phyloP scores from a whole-genome alignment of 2,329 filamentous ascomycete genomes.

The Cordyceps javanica region DNA sequence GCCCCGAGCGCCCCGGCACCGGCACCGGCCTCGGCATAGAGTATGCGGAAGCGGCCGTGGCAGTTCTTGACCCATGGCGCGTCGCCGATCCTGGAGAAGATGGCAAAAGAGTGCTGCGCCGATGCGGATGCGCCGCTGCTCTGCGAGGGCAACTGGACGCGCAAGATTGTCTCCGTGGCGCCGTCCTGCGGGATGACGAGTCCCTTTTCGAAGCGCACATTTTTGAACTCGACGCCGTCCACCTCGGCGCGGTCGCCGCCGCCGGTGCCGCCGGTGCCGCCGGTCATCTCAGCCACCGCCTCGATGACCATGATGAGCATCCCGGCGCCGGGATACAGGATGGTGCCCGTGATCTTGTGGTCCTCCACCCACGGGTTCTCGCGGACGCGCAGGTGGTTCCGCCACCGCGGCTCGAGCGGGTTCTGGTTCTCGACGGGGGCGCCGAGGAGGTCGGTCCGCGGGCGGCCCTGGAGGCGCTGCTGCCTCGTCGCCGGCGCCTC shows the following conservation, averaged over 20 bases:
- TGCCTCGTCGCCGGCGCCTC: neutral
- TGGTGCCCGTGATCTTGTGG: conserved; percentile 27
- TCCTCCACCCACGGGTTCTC: conserved; percentile 33
- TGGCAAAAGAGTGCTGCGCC: neutral
- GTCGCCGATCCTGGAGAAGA: neutral
- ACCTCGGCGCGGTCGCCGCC: neutral
- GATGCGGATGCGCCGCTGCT: neutral
- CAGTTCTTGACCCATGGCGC: neutral
- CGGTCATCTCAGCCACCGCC: conserved; percentile 17
- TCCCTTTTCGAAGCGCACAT: neutral
- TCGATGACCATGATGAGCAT: conserved; percentile 30
- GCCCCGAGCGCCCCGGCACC: no score
- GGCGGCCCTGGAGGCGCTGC: neutral
- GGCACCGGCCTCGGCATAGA: neutral
- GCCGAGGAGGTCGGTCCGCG: neutral
- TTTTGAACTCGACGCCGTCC: neutral
- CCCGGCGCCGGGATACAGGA: conserved; percentile 32
- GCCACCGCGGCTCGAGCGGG: conserved; percentile 22
- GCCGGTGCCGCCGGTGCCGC: neutral
- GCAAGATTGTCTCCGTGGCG: neutral
- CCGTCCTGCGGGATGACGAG: neutral
- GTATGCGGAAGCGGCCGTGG: neutral
- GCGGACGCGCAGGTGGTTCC: conserved; percentile 19
- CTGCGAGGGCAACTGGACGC: neutral
- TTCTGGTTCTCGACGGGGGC: neutral